These are phyloP conservation scores for Leptosphaerulina australis DNA, from an alignment of 2,329 filamentous ascomycete genomes.

Conservation along the genomic window DNA sequence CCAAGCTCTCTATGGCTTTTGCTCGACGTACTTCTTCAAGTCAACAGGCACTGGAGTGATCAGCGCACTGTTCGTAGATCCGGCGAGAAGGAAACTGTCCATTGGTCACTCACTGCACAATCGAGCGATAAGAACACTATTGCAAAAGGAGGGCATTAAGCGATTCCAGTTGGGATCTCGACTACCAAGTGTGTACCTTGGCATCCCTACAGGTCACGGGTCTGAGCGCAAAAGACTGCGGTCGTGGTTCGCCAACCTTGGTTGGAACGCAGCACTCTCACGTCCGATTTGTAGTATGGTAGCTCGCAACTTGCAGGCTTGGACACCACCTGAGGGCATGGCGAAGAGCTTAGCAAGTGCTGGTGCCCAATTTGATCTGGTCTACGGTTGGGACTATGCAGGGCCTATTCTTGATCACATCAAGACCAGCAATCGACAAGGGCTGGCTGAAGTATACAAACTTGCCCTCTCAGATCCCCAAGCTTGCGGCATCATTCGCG, in stretches of 20 bases:
- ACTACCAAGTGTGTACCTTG: slow-evolving; percentile 84
- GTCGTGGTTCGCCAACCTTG: slow-evolving; percentile 88
- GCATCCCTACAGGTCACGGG: slow-evolving; percentile 73
- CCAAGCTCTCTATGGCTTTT: slow-evolving; percentile 88
- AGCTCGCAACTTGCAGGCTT: slow-evolving; percentile 72
- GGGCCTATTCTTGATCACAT: slow-evolving; percentile 77
- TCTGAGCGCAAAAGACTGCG: slow-evolving; percentile 65
- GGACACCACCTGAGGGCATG: slow-evolving; percentile 78
- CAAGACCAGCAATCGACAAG: slow-evolving; percentile 73
- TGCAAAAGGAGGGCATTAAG: slow-evolving; percentile 73
- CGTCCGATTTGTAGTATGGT: slow-evolving; percentile 72
- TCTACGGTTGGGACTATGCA: slow-evolving; percentile 78
- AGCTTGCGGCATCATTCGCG: slow-evolving; percentile 80
- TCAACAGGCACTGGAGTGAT: slow-evolving; percentile 75
- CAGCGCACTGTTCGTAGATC: slow-evolving; percentile 88
- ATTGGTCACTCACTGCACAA: slow-evolving; percentile 90
- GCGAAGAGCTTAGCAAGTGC: slow-evolving; percentile 73
- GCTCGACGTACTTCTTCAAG: slow-evolving; percentile 81
- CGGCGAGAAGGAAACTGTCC: slow-evolving; percentile 80
- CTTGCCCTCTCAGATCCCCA: slow-evolving; percentile 73
- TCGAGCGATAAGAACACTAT: slow-evolving; percentile 76
- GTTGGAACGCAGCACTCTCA: slow-evolving; percentile 77
- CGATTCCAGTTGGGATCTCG: slow-evolving; percentile 81
- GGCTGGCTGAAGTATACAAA: slow-evolving; percentile 79
- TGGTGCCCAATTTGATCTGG: slow-evolving; percentile 79